Base-by-base conservation (phyloP, 805 yeast genomes). In the Lipomyces mesembrius region DNA sequence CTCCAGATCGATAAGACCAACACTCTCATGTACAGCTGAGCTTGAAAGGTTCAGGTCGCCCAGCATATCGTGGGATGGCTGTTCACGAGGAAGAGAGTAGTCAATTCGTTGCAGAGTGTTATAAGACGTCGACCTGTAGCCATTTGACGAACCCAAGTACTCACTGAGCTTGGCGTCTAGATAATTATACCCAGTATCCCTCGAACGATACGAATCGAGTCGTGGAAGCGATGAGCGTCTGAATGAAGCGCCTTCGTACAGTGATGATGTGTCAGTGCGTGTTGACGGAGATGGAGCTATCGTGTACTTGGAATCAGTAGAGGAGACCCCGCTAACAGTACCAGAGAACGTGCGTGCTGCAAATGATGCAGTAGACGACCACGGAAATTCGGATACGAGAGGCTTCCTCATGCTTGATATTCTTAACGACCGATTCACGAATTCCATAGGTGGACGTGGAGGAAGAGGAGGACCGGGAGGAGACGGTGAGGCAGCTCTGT, bases 401-500 rank as follows among this genome's bases (percentile, higher is more conserved):
- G 71, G 71, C 35, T 62, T 67, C 1, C 69, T 61, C 56, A 65
- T 29, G 3, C 60, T 61, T 4, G 64, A 25, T 22, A 67, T 61
- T 1, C 68, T 25, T 17, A 67, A 29, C 17, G 71, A 69, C 17
- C 63, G 56, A 35, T 51, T 39, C 11, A 56, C 34, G 7, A 65
- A 55, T n/a, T 67, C 68, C 35, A 25, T 58, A 3, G 71, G 71
- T 3, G 71, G 71, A 17, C 53, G 58, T n/a, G 71, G 71, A 7
- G 71, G 71, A 17, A 67, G 32, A 7, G 71, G 71, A 1, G 71
- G 71, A 17, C 71, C 71, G 17, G 63, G 62, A 4, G 46, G 59
- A 4, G 66, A 46, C 1, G 71, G 66, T n/a, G 70, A 34, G 14
- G 37, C 57, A 7, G 60, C 14, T 25, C 62, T 22, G 56, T 57